These are phyloP conservation scores for Metschnikowia continentalis DNA, from an alignment of 805 yeast species.

Conservation along the genomic window DNA sequence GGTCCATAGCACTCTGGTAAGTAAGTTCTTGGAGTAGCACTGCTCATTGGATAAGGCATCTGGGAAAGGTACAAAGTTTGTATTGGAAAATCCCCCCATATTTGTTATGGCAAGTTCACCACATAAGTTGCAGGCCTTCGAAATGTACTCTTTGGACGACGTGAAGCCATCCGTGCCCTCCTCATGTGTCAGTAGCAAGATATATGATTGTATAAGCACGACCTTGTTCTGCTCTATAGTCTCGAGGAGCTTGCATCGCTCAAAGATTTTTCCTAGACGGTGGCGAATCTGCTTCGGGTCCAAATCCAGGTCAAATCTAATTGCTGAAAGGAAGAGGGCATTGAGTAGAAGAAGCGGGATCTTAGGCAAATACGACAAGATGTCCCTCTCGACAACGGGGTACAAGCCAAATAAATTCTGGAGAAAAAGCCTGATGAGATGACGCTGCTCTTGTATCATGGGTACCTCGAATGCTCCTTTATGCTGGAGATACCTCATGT, in stretches of 20 bases:
- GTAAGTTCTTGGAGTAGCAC: background rate
- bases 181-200: constrained; percentile 2
- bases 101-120: constrained; percentile 4
- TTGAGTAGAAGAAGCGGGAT: constrained; percentile 1
- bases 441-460: background rate
- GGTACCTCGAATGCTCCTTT: constrained; percentile 3
- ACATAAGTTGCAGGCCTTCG: constrained; percentile 4
- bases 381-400: constrained; percentile 3
- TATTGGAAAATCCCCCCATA: background rate
- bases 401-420: background rate
- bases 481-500: background rate
- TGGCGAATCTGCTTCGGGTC: background rate
- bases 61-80: background rate
- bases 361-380: background rate
- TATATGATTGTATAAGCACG: constrained; percentile 1
- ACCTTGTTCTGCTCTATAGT: constrained; percentile 4
- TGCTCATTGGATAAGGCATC: background rate
- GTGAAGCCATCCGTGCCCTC: constrained; percentile 3
- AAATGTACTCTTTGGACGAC: constrained; percentile 3
- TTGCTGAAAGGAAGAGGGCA: constrained; percentile 1
- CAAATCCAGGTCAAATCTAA: background rate
- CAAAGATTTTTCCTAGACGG: background rate
- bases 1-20: constrained; percentile 2
- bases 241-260: constrained; percentile 1
- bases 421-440: background rate